A percentile compares a stretch with the other conserved stretches of the same genome.
phyloP scores from a whole-genome alignment of 2,329 filamentous ascomycete genomes.

The Beauveria sp. region DNA sequence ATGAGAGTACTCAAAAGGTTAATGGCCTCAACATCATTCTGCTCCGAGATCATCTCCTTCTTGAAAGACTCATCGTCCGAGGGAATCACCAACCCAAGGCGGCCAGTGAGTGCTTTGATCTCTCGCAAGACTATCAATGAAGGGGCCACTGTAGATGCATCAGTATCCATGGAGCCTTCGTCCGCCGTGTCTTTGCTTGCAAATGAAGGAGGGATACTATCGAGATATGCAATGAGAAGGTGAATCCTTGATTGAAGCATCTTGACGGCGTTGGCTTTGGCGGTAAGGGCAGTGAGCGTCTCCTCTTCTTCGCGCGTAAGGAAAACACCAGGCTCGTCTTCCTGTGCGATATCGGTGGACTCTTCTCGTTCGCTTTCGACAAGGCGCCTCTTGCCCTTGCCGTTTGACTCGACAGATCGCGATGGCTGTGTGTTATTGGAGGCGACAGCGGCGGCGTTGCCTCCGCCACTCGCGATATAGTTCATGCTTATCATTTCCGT shows the following conservation, averaged over 20 bases:
- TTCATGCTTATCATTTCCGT: conserved; percentile 98
- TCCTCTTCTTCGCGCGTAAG: conserved; percentile 55
- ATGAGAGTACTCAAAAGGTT: conserved; percentile 69
- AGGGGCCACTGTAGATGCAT: conserved; percentile 30
- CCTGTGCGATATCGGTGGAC: conserved; percentile 18
- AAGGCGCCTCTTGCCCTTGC: conserved; percentile 43
- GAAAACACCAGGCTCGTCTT: conserved; percentile 21
- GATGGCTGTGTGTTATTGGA: conserved; percentile 34
- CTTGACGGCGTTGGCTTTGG: conserved; percentile 87
- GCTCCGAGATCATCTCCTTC: conserved; percentile 65
- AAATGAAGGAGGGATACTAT: conserved; percentile 60
- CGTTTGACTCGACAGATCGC: conserved; percentile 38
- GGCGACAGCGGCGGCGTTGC: conserved; percentile 61
- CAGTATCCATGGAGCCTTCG: conserved; percentile 25
- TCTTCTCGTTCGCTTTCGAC: conserved; percentile 25
- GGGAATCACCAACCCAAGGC: conserved; percentile 74
- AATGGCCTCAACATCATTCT: conserved; percentile 77
- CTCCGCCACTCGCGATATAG: conserved; percentile 78
- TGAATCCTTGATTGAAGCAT: conserved; percentile 77
- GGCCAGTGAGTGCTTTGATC: conserved; percentile 76
- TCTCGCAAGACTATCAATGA: conserved; percentile 75
- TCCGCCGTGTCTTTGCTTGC: conserved; percentile 36
- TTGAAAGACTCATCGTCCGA: conserved; percentile 58
- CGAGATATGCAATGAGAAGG: conserved; percentile 69
- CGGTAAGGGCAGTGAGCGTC: conserved; percentile 60